A percentile compares a stretch with the other conserved stretches of the same genome.
Evolutionary conservation across 2,329 filamentous ascomycete species (phyloP).

Genomic region (Alternaria tenuissima): DNA sequence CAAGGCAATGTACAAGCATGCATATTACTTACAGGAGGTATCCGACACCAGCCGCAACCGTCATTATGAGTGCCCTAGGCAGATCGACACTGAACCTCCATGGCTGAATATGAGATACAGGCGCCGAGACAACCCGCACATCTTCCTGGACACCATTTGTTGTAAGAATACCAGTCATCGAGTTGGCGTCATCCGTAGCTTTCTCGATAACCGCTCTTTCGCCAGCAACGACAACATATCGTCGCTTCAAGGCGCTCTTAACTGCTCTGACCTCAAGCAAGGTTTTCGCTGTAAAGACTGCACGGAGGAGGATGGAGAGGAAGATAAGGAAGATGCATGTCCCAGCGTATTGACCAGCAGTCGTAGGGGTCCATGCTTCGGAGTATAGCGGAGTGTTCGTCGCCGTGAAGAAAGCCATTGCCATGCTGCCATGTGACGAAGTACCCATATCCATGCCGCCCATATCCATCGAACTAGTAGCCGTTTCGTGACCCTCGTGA

Average conservation of each 20-base stretch:
- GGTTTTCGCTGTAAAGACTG: slow-evolving; percentile 74
- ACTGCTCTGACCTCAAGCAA: slow-evolving; percentile 72
- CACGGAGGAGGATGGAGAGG: slow-evolving; percentile 74
- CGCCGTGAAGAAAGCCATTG: slow-evolving; percentile 70
- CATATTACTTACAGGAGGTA: slow-evolving; percentile 79
- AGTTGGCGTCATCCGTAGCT: slow-evolving; percentile 62
- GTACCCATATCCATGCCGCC: slow-evolving; percentile 32
- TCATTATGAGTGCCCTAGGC: slow-evolving; percentile 74
- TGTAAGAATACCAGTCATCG: slow-evolving; percentile 71
- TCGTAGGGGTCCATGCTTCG: slow-evolving; percentile 74
- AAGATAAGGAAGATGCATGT: slow-evolving; percentile 91
- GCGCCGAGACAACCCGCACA: slow-evolving; percentile 74
- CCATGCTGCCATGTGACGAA: slow-evolving; percentile 52
- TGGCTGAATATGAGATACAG: slow-evolving; percentile 64
- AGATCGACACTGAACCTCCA: slow-evolving; percentile 86
- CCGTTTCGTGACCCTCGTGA: slow-evolving; percentile 38
- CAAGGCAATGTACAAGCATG: neutral
- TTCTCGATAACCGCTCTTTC: slow-evolving; percentile 67
- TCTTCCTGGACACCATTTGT: slow-evolving; percentile 83
- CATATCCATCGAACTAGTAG: slow-evolving; percentile 22
- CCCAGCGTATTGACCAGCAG: slow-evolving; percentile 77
- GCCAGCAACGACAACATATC: slow-evolving; percentile 78
- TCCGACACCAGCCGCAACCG: slow-evolving; percentile 76
- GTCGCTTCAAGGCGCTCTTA: slow-evolving; percentile 73
- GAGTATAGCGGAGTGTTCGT: slow-evolving; percentile 72